Percentiles rank a stretch among this genome's conserved stretches.
Evolutionary conservation across 306 rosid species (phyloP).

Genomic region (Acmispon strigosus): DNA sequence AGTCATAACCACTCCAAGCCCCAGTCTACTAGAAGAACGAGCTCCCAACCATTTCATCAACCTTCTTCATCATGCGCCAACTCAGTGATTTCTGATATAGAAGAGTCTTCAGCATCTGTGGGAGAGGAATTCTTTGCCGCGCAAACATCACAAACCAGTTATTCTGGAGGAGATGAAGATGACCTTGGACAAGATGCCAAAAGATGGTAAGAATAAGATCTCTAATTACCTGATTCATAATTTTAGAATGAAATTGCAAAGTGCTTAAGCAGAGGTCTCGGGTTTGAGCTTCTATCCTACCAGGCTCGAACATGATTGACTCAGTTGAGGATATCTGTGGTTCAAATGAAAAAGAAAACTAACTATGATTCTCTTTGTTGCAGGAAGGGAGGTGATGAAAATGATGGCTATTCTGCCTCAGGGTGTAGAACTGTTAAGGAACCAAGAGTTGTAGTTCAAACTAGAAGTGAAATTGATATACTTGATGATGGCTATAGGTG

Average conservation of each 20-base stretch:
- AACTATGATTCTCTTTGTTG: slow-evolving; percentile 12
- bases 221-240: background rate
- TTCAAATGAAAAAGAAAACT: background rate
- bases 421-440: slow-evolving; percentile 80
- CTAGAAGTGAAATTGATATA: slow-evolving; percentile 90
- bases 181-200: slow-evolving; percentile 67
- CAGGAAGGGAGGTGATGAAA: slow-evolving; percentile 78
- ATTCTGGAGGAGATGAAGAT: slow-evolving; percentile 45
- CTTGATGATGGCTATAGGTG: slow-evolving; percentile 94
- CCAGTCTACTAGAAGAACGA: slow-evolving; percentile 50
- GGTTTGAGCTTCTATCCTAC: too few relatives aligned
- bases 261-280: too few relatives aligned
- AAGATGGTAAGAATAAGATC: slow-evolving; percentile 75
- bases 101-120: slow-evolving; percentile 66
- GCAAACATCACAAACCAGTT: slow-evolving; percentile 57
- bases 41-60: slow-evolving; percentile 43
- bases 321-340: too few relatives aligned
- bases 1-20: slow-evolving; percentile 88
- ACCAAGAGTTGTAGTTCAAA: slow-evolving; percentile 96
- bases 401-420: slow-evolving; percentile 39
- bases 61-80: slow-evolving; percentile 40
- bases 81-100: slow-evolving; percentile 51
- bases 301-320: too few relatives aligned
- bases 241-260: background rate
- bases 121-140: slow-evolving; percentile 77